Base-by-base conservation (phyloP, 2,329 filamentous ascomycete genomes). In the Sarocladiaceae sp. region DNA sequence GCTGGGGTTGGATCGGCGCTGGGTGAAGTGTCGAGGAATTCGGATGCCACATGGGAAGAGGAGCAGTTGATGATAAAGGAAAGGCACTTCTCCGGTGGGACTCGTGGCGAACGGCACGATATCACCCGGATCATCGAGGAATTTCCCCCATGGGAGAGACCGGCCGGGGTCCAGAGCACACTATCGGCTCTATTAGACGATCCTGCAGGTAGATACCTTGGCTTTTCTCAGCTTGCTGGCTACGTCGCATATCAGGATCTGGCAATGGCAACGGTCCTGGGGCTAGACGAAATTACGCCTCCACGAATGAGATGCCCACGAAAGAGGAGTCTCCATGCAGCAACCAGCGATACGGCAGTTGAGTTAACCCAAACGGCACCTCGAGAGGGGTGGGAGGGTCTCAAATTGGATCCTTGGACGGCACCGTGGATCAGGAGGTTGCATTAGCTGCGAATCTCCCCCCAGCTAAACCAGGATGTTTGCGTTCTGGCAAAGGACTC, bases 11-110 rank as follows among this genome's bases (percentile, higher is more conserved):
- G 37, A 41, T 41, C 37, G 21, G 37, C 37, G 23, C 20, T 41
- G 19, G n/a, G 15, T 18, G 13, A 16, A 15, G 23, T 41, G 37
- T 27, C 34, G 20, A 39, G 21, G 19, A 41, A 24, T 5, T 21
- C 13, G 19, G 19, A 27, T 41, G 37, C 37, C 37, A 41, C 37
- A 41, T 41, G 37, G 37, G 37, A 41, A 41, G 7, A 26, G 37
- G 23, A 19, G 7, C n/a, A 15, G 23, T 13, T 12, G 23, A 16
- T 41, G 23, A 41, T 41, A 41, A 41, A 41, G 21, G 37, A 41
- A 27, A n/a, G n/a, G n/a, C n/a, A n/a, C n/a, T n/a, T n/a, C n/a
- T n/a, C n/a, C n/a, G n/a, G n/a, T n/a, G n/a, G n/a, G n/a, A n/a
- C n/a, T n/a, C n/a, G 23, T 29, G 37, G 23, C 23, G 29, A 29